Conservation (phyloP, 257 asterid species). For the Oldenlandia corymbosa region DNA sequence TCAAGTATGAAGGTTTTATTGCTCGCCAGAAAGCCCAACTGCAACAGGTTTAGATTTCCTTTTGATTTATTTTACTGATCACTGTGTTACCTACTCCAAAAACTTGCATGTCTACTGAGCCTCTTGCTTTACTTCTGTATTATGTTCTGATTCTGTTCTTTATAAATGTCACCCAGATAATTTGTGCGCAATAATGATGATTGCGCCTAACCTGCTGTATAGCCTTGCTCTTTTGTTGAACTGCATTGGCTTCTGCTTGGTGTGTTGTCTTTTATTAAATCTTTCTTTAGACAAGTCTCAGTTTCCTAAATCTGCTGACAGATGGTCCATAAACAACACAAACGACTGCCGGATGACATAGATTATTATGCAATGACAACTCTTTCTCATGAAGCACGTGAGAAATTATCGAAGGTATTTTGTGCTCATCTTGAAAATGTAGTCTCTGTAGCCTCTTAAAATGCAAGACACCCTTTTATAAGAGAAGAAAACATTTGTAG, state of each 20-base stretch:
- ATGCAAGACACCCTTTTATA: not conserved
- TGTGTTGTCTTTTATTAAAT: slow-evolving; percentile 3
- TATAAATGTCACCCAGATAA: not conserved
- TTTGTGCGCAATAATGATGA: too few species aligned
- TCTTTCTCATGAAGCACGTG: slow-evolving; percentile 87
- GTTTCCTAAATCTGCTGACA: slow-evolving; percentile 30
- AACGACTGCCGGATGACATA: slow-evolving; percentile 61
- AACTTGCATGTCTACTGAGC: too few species aligned
- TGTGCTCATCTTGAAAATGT: not conserved
- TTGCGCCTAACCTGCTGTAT: not conserved
- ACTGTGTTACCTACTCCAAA: not conserved
- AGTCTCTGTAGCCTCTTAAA: not conserved
- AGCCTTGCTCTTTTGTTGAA: not conserved
- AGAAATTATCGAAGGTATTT: slow-evolving; percentile 86
- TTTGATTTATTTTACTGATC: not conserved
- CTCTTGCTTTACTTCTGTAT: not conserved
- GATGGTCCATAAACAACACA: slow-evolving; percentile 90
- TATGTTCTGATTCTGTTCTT: not conserved
- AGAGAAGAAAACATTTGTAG: too few species aligned
- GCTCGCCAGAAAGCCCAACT: slow-evolving; percentile 85
- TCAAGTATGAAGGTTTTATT: slow-evolving; percentile 93
- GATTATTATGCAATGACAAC: slow-evolving; percentile 78
- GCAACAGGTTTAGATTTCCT: slow-evolving; percentile 55
- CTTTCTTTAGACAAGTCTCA: not conserved
- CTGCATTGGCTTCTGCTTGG: not conserved